Conservation (phyloP, 441 rosid genomes). For the Eutrema salsugineum region DNA sequence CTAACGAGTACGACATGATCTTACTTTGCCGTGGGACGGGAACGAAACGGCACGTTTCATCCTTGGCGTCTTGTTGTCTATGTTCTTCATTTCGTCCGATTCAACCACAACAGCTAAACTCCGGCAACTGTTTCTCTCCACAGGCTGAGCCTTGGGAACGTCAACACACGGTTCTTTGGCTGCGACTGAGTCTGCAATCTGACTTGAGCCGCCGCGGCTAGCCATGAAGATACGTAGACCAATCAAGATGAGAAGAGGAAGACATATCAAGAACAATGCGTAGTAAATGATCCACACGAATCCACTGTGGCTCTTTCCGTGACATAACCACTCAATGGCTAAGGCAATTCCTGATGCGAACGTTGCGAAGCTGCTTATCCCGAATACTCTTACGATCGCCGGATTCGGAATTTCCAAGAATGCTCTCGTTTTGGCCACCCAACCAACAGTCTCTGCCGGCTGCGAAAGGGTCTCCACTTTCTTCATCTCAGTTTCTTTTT, state of each 20-base stretch:
- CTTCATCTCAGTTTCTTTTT: not conserved
- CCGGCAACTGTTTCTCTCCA: not conserved
- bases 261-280: slow-evolving; percentile 14
- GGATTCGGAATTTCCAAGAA: slow-evolving; percentile 13
- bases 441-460: not conserved
- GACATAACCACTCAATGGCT: slow-evolving; percentile 17
- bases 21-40: slow-evolving; percentile 19
- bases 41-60: slow-evolving; percentile 22
- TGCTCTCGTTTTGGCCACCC: not conserved
- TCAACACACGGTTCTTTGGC: not conserved
- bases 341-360: slow-evolving; percentile 3
- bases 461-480: not conserved
- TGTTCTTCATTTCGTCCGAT: not conserved
- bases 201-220: not conserved
- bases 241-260: slow-evolving; percentile 14
- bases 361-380: not conserved
- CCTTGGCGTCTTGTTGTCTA: not conserved
- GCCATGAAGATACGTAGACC: not conserved
- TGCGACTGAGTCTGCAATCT: slow-evolving; percentile 10
- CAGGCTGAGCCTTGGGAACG: not conserved
- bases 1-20: slow-evolving; percentile 25
- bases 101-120: slow-evolving; percentile 17
- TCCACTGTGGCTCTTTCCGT: slow-evolving; percentile 18
- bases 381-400: not conserved
- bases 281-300: slow-evolving; percentile 20